Conservation (phyloP, 2,329 filamentous ascomycete species). For the Fusarium bactridioides region DNA sequence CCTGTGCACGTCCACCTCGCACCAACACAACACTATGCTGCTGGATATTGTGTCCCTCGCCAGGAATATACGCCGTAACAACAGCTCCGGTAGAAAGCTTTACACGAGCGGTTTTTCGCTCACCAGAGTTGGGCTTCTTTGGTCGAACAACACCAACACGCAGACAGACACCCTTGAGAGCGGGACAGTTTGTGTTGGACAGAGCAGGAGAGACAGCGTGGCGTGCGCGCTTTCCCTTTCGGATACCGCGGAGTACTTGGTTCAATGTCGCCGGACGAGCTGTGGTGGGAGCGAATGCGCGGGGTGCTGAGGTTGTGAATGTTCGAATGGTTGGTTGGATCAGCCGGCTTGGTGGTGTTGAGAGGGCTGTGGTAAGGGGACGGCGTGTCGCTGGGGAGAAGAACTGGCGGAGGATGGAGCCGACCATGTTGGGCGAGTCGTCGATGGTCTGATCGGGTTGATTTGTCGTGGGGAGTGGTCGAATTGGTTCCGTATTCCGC, state of each 20-base stretch:
- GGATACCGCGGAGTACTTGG: conserved; percentile 79
- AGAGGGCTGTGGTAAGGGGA: conserved; percentile 34
- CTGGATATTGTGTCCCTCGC: conserved; percentile 98
- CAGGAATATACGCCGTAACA: conserved; percentile 93
- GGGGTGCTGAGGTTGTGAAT: conserved; percentile 41
- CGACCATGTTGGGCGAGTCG: conserved; percentile 45
- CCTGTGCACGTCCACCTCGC: conserved; percentile 90
- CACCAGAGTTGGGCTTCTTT: conserved; percentile 98
- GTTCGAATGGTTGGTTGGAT: conserved; percentile 45
- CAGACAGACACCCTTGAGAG: conserved; percentile 94
- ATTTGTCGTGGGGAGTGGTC: background rate
- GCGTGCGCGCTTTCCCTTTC: conserved; percentile 79
- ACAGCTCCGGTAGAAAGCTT: conserved; percentile 86
- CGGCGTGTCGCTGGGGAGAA: conserved; percentile 46
- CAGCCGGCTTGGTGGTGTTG: conserved; percentile 26
- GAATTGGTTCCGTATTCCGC: conserved; percentile 25
- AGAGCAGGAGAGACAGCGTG: conserved; percentile 90
- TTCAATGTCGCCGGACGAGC: conserved; percentile 70
- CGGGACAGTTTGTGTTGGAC: conserved; percentile 70
- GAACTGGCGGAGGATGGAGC: conserved; percentile 47
- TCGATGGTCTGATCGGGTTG: conserved; percentile 11
- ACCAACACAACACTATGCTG: conserved; percentile 98
- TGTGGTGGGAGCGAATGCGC: conserved; percentile 52
- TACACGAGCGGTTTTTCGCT: conserved; percentile 94
- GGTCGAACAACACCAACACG: conserved; percentile 93